phyloP scores from a whole-genome alignment of 78 protist genomes.

The Trichosphaerium sp. region DNA sequence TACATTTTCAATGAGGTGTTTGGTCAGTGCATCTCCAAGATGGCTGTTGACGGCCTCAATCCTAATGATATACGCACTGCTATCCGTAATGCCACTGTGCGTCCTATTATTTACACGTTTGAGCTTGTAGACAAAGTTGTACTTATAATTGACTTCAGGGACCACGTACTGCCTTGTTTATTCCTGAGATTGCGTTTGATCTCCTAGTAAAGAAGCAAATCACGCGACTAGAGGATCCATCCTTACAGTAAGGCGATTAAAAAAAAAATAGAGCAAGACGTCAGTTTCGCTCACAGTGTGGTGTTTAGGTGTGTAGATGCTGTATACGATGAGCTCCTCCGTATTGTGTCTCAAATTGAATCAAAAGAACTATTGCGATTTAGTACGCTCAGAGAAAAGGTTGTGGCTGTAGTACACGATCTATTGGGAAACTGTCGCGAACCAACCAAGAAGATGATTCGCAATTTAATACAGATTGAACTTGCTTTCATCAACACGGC shows the following conservation, averaged over 20 bases:
- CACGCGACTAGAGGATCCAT: constrained; percentile 55
- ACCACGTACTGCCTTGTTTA: constrained; percentile 70
- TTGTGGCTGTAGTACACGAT: constrained; percentile 34
- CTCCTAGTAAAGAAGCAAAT: constrained; percentile 59
- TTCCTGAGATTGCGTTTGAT: constrained; percentile 87
- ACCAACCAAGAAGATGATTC: constrained; percentile 56
- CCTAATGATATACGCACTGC: constrained; percentile 67
- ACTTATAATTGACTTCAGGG: constrained; percentile 4
- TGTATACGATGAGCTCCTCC: constrained; percentile 74
- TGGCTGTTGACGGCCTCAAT: constrained; percentile 32
- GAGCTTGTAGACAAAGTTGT: too few relatives aligned
- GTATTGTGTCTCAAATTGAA: constrained; percentile 42
- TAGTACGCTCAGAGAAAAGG: constrained; percentile 18
- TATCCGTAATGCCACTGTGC: constrained; percentile 76
- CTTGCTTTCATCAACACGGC: constrained; percentile 80
- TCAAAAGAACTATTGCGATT: constrained; percentile 39
- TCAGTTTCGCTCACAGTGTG: background rate
- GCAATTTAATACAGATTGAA: constrained; percentile 59
- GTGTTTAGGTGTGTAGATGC: constrained; percentile 72
- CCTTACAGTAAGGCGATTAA: background rate
- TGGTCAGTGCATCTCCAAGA: constrained; percentile 15
- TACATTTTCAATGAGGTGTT: constrained; percentile 72
- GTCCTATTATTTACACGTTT: too few relatives aligned
- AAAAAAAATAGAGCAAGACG: background rate
- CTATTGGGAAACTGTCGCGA: constrained; percentile 21